phyloP scores from a whole-genome alignment of 192 early-diverging fungal genomes.

The Oehlia diaphana region DNA sequence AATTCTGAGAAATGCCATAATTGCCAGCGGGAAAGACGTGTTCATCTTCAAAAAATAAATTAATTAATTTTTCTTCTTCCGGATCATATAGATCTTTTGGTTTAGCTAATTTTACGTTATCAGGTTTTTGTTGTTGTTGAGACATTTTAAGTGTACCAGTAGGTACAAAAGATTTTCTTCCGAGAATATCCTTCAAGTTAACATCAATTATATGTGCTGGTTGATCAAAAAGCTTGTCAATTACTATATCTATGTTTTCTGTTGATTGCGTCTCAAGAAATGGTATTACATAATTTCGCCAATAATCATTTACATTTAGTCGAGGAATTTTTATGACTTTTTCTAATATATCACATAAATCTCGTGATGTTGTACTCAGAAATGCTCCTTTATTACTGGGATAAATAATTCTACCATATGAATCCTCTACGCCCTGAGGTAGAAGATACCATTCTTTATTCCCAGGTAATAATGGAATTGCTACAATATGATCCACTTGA shows the following conservation, averaged over 20 bases:
- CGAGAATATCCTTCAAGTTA: not conserved
- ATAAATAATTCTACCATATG: not conserved
- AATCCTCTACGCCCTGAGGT: not conserved
- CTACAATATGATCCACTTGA: not conserved
- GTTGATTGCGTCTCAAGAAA: not conserved
- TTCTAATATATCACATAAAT: not conserved
- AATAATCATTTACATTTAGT: not conserved
- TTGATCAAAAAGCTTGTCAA: not conserved
- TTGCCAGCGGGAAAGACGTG: not conserved
- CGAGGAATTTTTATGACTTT: not conserved
- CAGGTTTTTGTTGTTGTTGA: not conserved
- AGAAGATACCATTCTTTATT: not conserved
- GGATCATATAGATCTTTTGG: constrained; percentile 6
- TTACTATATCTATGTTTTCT: not conserved
- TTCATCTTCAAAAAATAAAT: constrained; percentile 15
- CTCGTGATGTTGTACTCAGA: not conserved
- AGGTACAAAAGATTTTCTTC: not conserved
- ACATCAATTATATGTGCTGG: not conserved
- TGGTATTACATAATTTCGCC: not conserved
- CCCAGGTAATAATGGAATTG: not conserved
- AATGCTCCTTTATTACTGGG: not conserved
- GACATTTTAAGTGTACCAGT: not conserved
- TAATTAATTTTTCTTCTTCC: not conserved
- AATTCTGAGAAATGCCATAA: not conserved
- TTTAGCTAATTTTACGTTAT: not conserved